Conservation (phyloP, 257 asterid species). For the Petrea volubilis region DNA sequence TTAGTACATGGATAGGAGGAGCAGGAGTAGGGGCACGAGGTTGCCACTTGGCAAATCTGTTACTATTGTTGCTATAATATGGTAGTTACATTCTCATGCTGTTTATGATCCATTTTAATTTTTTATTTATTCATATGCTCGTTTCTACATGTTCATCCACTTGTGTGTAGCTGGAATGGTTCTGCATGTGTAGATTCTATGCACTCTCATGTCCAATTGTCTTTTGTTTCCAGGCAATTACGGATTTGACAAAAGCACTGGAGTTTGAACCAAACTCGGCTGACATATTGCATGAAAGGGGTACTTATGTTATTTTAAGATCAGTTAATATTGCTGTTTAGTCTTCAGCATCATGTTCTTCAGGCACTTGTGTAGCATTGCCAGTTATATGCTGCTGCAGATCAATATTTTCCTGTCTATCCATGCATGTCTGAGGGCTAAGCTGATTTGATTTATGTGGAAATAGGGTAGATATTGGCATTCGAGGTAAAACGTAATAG, state of each 20-base stretch:
- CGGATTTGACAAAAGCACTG: slow-evolving; percentile 92
- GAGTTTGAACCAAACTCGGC: slow-evolving; percentile 80
- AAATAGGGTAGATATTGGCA: slow-evolving; percentile 1
- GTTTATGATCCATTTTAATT: slow-evolving; percentile 1
- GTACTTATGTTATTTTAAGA: slow-evolving; percentile 37
- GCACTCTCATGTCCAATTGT: slow-evolving; percentile 17
- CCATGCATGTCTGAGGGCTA: slow-evolving; percentile 21
- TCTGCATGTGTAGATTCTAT: slow-evolving; percentile 2
- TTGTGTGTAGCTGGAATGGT: not conserved
- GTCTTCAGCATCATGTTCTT: slow-evolving; percentile 19
- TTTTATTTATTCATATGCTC: not conserved
- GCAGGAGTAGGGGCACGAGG: not conserved
- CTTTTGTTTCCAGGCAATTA: slow-evolving; percentile 70
- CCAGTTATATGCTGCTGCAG: slow-evolving; percentile 5
- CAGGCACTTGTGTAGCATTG: slow-evolving; percentile 9
- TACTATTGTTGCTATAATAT: not conserved
- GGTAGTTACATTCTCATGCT: slow-evolving; percentile 5
- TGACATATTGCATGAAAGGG: slow-evolving; percentile 94
- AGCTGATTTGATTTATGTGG: slow-evolving; percentile 12
- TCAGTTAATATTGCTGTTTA: not conserved
- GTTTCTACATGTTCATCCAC: slow-evolving; percentile 10
- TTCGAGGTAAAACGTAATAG: slow-evolving; percentile 12
- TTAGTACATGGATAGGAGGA: slow-evolving; percentile 3
- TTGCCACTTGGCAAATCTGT: slow-evolving; percentile 8
- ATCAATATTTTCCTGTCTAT: slow-evolving; percentile 11